phyloP scores from a whole-genome alignment of 2,329 filamentous ascomycete genomes.

The Dothidotthia symphoricarpi region DNA sequence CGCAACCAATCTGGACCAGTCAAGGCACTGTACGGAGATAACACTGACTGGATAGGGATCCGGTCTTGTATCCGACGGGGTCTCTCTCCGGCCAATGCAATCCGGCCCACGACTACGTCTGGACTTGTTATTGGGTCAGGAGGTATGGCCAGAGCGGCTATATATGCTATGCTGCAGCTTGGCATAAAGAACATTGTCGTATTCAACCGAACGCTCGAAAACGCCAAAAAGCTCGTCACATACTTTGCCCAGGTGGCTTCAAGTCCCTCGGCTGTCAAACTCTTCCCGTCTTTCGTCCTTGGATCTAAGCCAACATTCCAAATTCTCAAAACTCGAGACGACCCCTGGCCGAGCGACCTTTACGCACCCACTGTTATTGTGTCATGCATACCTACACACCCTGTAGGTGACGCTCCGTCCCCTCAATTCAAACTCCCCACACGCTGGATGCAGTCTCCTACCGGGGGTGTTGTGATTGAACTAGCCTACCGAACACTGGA shows the following conservation, averaged over 20 bases:
- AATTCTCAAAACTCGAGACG: conserved; percentile 57
- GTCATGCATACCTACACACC: conserved; percentile 71
- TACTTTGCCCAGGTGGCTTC: conserved; percentile 61
- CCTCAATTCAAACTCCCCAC: conserved; percentile 68
- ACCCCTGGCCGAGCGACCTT: conserved; percentile 63
- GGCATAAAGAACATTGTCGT: conserved; percentile 74
- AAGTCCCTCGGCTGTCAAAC: conserved; percentile 15
- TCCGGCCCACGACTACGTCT: conserved; percentile 50
- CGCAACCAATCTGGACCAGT: conserved; percentile 65
- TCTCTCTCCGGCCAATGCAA: conserved; percentile 65
- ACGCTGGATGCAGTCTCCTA: conserved; percentile 68
- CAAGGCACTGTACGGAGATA: conserved; percentile 70
- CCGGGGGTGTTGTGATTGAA: conserved; percentile 75
- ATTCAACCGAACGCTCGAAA: conserved; percentile 65
- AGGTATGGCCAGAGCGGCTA: conserved; percentile 74
- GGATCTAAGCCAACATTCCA: conserved; percentile 49
- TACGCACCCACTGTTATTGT: conserved; percentile 69
- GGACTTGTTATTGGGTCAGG: conserved; percentile 57
- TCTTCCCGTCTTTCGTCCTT: conserved; percentile 23
- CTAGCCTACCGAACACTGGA: conserved; percentile 69
- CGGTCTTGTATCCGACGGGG: conserved; percentile 69
- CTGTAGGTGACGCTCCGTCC: conserved; percentile 60
- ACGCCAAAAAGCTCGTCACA: conserved; percentile 63
- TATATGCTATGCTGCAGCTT: conserved; percentile 77
- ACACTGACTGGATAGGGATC: conserved; percentile 79